phyloP scores from a whole-genome alignment of 371 early-diverging fungal genomes.

The Massospora cicadina region DNA sequence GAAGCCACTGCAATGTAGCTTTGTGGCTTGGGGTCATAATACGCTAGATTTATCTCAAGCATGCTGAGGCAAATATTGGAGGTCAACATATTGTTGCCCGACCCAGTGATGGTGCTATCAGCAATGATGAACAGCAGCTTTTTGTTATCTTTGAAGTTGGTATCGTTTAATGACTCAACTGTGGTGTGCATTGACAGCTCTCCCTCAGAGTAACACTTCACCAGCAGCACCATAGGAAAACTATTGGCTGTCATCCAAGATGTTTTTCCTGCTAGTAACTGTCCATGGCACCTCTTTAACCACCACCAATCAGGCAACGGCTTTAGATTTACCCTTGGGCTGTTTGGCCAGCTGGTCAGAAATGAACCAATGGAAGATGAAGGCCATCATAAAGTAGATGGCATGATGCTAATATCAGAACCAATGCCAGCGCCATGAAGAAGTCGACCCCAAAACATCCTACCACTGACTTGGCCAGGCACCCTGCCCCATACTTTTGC shows the following conservation, averaged over 20 bases:
- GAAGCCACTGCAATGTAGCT: conserved; percentile 77
- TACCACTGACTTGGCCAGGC: conserved; percentile 54
- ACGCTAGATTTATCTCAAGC: conserved; percentile 36
- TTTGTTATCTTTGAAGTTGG: conserved; percentile 70
- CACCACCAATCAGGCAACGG: conserved; percentile 12
- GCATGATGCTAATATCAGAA: conserved; percentile 50
- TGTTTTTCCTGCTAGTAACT: background rate
- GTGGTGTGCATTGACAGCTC: conserved; percentile 71
- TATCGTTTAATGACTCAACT: conserved; percentile 72
- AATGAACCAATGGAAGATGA: conserved; percentile 65
- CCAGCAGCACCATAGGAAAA: conserved; percentile 39
- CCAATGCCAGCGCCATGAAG: conserved; percentile 41
- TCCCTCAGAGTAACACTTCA: conserved; percentile 86
- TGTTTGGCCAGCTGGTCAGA: conserved; percentile 42
- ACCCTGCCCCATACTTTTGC: conserved; percentile 47
- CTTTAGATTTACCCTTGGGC: conserved; percentile 18
- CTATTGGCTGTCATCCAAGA: conserved; percentile 33
- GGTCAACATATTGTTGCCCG: conserved; percentile 59
- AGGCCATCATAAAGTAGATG: conserved; percentile 62
- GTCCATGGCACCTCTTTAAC: conserved; percentile 11
- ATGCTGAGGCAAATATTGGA: conserved; percentile 51
- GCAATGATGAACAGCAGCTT: conserved; percentile 85
- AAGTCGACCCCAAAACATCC: conserved; percentile 75
- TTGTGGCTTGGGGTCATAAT: conserved; percentile 41
- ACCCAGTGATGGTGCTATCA: conserved; percentile 73